These are phyloP conservation scores for Penicillium corylophilum DNA, from an alignment of 2,329 filamentous ascomycete species.

Conservation along the genomic window DNA sequence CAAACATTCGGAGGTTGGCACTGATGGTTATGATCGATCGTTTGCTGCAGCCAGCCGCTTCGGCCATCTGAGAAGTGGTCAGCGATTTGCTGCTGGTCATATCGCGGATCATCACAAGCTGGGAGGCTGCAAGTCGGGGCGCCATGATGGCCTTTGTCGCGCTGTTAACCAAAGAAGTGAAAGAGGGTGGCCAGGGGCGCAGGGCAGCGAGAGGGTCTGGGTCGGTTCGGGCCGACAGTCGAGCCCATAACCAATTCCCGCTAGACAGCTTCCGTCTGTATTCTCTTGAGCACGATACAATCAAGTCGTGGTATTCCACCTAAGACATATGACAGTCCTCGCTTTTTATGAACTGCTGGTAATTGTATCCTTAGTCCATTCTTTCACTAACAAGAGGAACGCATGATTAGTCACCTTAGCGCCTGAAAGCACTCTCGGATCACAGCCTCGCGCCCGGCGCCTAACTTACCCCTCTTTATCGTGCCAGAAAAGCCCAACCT, in stretches of 20 bases:
- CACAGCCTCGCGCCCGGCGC: background rate
- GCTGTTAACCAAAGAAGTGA: no score
- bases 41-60: slow-evolving; percentile 15
- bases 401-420: background rate
- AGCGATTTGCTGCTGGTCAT: slow-evolving; percentile 18
- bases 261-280: background rate
- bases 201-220: slow-evolving; percentile 6
- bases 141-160: slow-evolving; percentile 1
- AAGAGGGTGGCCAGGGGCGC: background rate
- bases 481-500: slow-evolving; percentile 9
- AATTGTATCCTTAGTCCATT: background rate
- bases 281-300: background rate
- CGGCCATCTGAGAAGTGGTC: slow-evolving; percentile 13
- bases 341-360: background rate
- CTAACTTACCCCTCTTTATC: slow-evolving; percentile 10
- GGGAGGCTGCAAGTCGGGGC: slow-evolving; percentile 8
- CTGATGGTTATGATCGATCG: slow-evolving; percentile 16
- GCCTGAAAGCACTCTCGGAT: background rate
- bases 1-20: no score
- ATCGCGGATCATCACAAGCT: slow-evolving; percentile 15
- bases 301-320: no score
- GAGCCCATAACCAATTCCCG: slow-evolving; percentile 1
- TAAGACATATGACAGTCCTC: background rate
- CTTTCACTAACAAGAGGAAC: background rate
- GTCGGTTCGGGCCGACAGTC: slow-evolving; percentile 13